Evolutionary conservation across 2,329 filamentous ascomycete species (phyloP), one percentile per base, ranked within the genome.

Genomic region (Akanthomyces dipterigenus): DNA sequence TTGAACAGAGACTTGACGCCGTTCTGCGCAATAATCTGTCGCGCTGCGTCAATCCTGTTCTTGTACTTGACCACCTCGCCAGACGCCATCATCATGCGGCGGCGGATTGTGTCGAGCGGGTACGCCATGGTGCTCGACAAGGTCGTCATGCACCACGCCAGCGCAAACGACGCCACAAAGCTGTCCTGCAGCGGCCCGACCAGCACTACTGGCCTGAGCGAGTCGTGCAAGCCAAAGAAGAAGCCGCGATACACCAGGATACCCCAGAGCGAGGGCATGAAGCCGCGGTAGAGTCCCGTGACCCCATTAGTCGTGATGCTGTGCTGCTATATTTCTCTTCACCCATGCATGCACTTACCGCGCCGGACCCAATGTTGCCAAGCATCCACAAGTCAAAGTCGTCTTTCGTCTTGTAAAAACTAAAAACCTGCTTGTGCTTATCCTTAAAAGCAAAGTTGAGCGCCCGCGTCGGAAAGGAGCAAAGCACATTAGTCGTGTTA

Each of bases 221-320:
- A 99, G 85, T 99, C 95, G 92, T 99, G 99, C 89, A 99, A 89
- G 79, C 95, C 95, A 89, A 99, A 99, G 92, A 99, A 99, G 75
- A 99, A 92, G 96, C 95, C 95, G 91, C 95, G 95, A 91, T 99
- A 99, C 83, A 99, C 95, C 75, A 99, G 82, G 81, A 99, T 99
- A 89, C 95, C 95, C 81, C 89, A 87, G 76, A 99, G 95, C 76
- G 95, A 99, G 80, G 95, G 95, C 87, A 93, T 92, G 90, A 99
- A 99, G 86, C 95, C 95, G 96, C 95, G 95, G 91, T 99, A 99
- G 76, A 99, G 93, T 95, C 95, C 95, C 77, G 88, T 89, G 83
- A 99, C 86, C 95, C 95, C 12, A 18, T 55, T 43, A 55, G 22
- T 38, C 36, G 34, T 20, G 22, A 7, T 55, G 22, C 38, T 31